Base-by-base conservation (phyloP, 352 stramenopile genomes). In the Phytophthora sansomeana region DNA sequence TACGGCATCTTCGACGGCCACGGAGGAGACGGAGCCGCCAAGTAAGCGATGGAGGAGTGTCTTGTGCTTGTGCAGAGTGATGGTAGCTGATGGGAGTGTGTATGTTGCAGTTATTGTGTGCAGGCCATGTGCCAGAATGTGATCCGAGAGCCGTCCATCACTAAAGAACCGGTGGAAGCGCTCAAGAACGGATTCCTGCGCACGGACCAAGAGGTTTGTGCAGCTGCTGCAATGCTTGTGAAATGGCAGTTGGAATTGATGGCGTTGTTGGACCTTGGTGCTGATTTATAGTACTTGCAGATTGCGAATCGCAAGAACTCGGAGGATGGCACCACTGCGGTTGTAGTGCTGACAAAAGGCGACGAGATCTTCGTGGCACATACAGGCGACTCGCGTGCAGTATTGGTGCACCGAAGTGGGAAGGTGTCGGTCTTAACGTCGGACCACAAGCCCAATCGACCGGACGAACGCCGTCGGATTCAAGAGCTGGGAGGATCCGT, bases 1-100 rank as follows among this genome's bases (percentile, higher is more conserved):
- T 98, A 98, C 63, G 93, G 87, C 36, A 83, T 98, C 50, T 98
- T 98, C 71, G 94, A 98, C 63, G 94, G 94, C 62, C 94, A 98
- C 70, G 93, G 93, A 46, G 94, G 94, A 33, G 83, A 93, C 46
- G 84, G 84, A 17, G 93, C 91, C 26, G 89, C 93, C 61, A 87
- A 98, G 87, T 98, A 75, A 54, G 89, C 68, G 7, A 13, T 28
- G 5, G 9, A 24, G 36, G 41, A 29, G 39, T 30, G 32, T 17
- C 41, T 16, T 62, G 17, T 26, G 33, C 44, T 19, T 36, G 48
- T 19, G 33, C 43, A 60, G 19, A 41, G 7, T 71, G 42, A 33
- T 62, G 53, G n/a, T 54, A 13, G 14, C 42, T 44, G 16, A 55
- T 42, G 29, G 2, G 24, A 26, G 2, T 42, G n/a, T 46, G 3